A percentile compares a stretch with the other conserved stretches of the same genome.
Evolutionary conservation across 2,329 filamentous ascomycete genomes (phyloP).

Genomic region (Lasiodiplodia gonubiensis): DNA sequence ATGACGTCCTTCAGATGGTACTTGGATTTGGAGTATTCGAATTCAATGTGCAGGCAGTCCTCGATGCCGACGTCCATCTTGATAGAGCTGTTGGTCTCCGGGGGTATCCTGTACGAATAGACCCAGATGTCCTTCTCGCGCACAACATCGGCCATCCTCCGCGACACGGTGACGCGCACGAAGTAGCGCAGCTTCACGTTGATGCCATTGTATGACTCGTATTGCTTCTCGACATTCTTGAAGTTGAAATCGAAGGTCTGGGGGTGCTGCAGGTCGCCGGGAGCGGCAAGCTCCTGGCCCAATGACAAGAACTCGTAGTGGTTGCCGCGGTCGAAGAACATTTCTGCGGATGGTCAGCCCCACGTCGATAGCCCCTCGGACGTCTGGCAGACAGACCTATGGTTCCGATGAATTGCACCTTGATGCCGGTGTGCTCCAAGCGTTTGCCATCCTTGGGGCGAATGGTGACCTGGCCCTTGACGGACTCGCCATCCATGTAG

Average conservation of each 20-base stretch:
- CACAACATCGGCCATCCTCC: constrained; percentile 96
- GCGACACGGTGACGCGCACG: constrained; percentile 92
- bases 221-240: constrained; percentile 99
- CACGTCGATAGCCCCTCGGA: constrained; percentile 1
- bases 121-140: constrained; percentile 99
- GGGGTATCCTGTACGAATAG: constrained; percentile 96
- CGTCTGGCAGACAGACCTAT: constrained; percentile 67
- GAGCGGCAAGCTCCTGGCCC: constrained; percentile 94
- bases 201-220: constrained; percentile 99
- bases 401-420: constrained; percentile 98
- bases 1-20: constrained; percentile 99
- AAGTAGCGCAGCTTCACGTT: constrained; percentile 99
- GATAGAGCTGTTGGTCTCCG: constrained; percentile 97
- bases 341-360: constrained; percentile 65
- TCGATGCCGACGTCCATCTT: constrained; percentile 99
- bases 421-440: constrained; percentile 97
- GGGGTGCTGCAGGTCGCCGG: constrained; percentile 96
- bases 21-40: constrained; percentile 99
- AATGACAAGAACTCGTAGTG: constrained; percentile 99
- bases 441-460: constrained; percentile 97
- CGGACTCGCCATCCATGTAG: constrained; percentile 97
- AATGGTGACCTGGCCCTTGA: constrained; percentile 94
- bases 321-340: constrained; percentile 99
- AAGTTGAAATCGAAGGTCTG: constrained; percentile 99
- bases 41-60: constrained; percentile 98